Conservation (phyloP, 805 yeast species). For the Ogataea allantospora region DNA sequence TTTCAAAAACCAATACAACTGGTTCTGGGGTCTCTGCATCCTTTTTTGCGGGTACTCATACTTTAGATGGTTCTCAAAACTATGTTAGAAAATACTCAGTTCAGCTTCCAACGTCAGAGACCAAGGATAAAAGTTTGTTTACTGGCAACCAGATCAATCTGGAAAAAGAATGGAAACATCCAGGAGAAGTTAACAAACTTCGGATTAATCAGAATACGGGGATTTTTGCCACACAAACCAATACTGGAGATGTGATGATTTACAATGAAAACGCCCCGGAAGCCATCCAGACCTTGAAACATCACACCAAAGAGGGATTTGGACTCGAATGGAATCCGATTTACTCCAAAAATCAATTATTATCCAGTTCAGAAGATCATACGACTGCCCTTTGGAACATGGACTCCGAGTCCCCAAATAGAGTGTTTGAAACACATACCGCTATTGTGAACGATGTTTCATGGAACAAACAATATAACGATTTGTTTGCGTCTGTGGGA, state of each 20-base stretch:
- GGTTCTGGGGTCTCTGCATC: constrained; percentile 19
- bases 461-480: constrained; percentile 45
- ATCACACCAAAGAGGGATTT: constrained; percentile 66
- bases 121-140: constrained; percentile 25
- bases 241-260: constrained; percentile 48
- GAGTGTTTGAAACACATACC: constrained; percentile 47
- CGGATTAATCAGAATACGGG: constrained; percentile 50
- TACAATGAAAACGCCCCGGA: constrained; percentile 34
- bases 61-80: constrained; percentile 41
- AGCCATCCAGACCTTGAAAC: constrained; percentile 36
- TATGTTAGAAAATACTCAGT: constrained; percentile 44
- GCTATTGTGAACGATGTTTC: constrained; percentile 67
- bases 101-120: constrained; percentile 49
- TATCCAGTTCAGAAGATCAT: constrained; percentile 66
- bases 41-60: constrained; percentile 48
- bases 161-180: constrained; percentile 54
- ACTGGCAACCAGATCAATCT: constrained; percentile 41
- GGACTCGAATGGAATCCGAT: constrained; percentile 66
- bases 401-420: constrained; percentile 40
- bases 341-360: constrained; percentile 39
- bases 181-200: constrained; percentile 65
- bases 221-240: constrained; percentile 54
- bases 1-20: constrained; percentile 42
- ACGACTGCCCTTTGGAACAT: constrained; percentile 73
- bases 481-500: constrained; percentile 65